phyloP scores from a whole-genome alignment of 1,139 yeast genomes.

The Candida dubliniensis region DNA sequence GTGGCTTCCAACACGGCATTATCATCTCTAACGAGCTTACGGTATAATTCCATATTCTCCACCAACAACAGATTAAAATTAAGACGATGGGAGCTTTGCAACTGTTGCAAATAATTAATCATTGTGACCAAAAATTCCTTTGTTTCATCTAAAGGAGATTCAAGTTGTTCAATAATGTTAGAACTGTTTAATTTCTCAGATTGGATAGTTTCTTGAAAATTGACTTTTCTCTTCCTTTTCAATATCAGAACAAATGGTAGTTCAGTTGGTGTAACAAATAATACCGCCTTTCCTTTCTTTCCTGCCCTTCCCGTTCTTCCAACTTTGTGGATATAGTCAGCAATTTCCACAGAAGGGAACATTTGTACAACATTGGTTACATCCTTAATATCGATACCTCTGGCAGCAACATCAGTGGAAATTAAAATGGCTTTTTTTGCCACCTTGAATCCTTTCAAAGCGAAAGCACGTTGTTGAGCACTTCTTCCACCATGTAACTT shows the following conservation, averaged over 20 bases:
- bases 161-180: conserved; percentile 15
- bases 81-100: conserved; percentile 28
- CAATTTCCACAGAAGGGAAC: conserved; percentile 69
- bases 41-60: conserved; percentile 14
- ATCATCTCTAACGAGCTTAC: conserved; percentile 17
- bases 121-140: conserved; percentile 27
- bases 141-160: conserved; percentile 13
- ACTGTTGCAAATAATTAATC: conserved; percentile 35
- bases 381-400: conserved; percentile 93
- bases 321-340: conserved; percentile 86
- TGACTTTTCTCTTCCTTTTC: conserved; percentile 47
- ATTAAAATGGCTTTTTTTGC: conserved; percentile 58
- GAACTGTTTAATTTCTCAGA: conserved; percentile 11
- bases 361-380: conserved; percentile 81
- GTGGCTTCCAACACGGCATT: conserved; percentile 13
- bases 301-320: conserved; percentile 98
- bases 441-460: conserved; percentile 51
- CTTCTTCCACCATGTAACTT: conserved; percentile 49
- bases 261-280: conserved; percentile 52
- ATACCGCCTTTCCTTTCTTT: conserved; percentile 63
- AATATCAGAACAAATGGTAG: conserved; percentile 46
- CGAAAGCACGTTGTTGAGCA: conserved; percentile 18
- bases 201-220: conserved; percentile 35
- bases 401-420: conserved; percentile 92
- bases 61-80: conserved; percentile 8